Base-by-base conservation (phyloP, 768 basidiomycete genomes). In the Termitomyces sp. region DNA sequence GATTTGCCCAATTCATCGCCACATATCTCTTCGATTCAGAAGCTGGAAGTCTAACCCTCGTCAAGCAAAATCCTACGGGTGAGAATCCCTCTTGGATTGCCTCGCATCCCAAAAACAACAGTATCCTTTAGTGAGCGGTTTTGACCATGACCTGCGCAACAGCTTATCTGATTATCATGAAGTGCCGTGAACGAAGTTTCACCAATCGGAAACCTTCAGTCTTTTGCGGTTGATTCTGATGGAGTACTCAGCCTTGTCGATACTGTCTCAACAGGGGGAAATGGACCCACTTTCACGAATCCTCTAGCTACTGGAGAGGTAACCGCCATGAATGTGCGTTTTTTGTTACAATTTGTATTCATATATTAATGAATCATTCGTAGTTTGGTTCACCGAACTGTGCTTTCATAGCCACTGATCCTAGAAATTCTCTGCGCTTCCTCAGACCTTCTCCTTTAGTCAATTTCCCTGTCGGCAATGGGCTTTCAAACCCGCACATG, bases 401-500 rank as follows among this genome's bases (percentile, higher is more conserved):
- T 53, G 68, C 70, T 1, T 60, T 76, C 32, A 67, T 74, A 13
- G 67, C 75, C 13, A 75, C 75, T 5, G 59, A 70, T 54, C 78
- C 81, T 18, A 59, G 59, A 16, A 75, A 81, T 59, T 70, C 71
- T 1, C 60, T 74, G 20, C 68, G 64, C 44, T 77, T 77, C 61
- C 55, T 67, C 48, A 68, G 53, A 44, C 65, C 68, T n/a, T 73
- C 75, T 12, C 67, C 73, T 3, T 64, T 76, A 1, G 77, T 81
- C 65, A 70, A 75, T 1, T 85, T 86, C 68, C 79, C 83, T 16
- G 71, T 74, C 0, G 72, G 78, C 12, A 70, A 68, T 2, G 70
- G 68, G 6, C 68, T 68, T 24, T 84, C 86, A 1, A 80, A 87
- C 66, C 87, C 88, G 12, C 88, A 89, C 66, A 85, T 86, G 85